Conservation (phyloP, 768 basidiomycete genomes). For the Serendipita sp. region DNA sequence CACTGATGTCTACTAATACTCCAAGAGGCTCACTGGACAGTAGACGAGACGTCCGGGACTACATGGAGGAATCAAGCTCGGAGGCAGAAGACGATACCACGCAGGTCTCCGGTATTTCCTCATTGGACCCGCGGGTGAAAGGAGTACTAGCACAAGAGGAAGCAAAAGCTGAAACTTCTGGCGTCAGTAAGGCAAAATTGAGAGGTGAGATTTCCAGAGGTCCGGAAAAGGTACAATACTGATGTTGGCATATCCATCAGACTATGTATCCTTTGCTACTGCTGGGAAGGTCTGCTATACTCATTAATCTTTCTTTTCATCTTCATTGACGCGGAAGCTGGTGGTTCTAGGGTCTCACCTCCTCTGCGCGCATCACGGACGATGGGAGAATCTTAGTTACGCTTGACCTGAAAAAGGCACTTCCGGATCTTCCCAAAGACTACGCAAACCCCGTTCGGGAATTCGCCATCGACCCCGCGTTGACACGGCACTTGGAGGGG, state of each 20-base stretch:
- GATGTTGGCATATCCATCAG: neutral
- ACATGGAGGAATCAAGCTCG: conserved; percentile 10
- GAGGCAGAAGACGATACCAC: conserved; percentile 24
- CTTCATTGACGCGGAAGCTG: neutral
- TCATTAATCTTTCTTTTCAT: neutral
- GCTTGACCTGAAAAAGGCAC: conserved; percentile 31
- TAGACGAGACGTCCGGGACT: neutral
- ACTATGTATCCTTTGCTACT: neutral
- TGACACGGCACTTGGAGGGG: neutral
- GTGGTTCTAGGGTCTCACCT: conserved; percentile 23
- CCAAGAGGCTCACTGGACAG: neutral
- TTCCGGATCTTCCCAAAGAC: conserved; percentile 36
- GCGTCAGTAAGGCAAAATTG: neutral
- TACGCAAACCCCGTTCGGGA: conserved; percentile 33
- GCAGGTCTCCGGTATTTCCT: neutral
- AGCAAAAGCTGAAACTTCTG: neutral
- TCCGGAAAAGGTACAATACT: neutral
- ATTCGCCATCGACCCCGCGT: conserved; percentile 28
- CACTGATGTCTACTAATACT: neutral
- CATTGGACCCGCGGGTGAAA: too few species aligned
- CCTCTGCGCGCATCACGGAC: conserved; percentile 25
- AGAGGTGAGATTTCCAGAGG: neutral
- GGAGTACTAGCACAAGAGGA: neutral
- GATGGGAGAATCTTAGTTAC: conserved; percentile 35
- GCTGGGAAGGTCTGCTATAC: conserved; percentile 17